Evolutionary conservation across 1,139 yeast genomes (phyloP).

Genomic region (Candida labiduridarum): DNA sequence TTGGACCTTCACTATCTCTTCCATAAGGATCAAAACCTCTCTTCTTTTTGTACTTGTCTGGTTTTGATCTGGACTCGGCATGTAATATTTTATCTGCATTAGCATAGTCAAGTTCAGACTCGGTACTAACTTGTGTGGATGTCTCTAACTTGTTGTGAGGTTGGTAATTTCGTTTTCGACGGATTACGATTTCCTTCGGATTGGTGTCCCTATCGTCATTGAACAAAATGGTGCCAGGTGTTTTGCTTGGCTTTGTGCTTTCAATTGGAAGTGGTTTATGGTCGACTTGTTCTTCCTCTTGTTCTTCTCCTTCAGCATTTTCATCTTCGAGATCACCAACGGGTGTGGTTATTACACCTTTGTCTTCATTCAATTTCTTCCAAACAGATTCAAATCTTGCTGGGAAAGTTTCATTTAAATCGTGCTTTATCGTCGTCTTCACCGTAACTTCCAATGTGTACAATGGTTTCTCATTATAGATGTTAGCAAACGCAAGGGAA

Average conservation of each 20-base stretch:
- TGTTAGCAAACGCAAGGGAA: slow-evolving; percentile 19
- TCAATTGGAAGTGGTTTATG: neutral
- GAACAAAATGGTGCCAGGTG: slow-evolving; percentile 9
- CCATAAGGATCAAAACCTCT: slow-evolving; percentile 65
- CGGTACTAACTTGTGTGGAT: neutral
- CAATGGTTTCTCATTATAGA: too few relatives aligned
- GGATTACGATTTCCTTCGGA: slow-evolving; percentile 58
- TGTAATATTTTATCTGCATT: too few relatives aligned
- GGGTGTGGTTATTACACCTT: slow-evolving; percentile 9
- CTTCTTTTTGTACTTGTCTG: slow-evolving; percentile 35
- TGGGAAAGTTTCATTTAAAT: slow-evolving; percentile 18
- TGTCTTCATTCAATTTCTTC: slow-evolving; percentile 22
- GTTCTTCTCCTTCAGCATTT: slow-evolving; percentile 15
- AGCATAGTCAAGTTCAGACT: slow-evolving; percentile 42
- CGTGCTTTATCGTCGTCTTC: slow-evolving; percentile 20
- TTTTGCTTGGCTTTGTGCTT: neutral
- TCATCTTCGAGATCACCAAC: slow-evolving; percentile 19
- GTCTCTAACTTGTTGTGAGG: slow-evolving; percentile 17
- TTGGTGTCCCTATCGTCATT: slow-evolving; percentile 22
- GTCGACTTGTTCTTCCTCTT: slow-evolving; percentile 5
- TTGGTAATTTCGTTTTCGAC: slow-evolving; percentile 35
- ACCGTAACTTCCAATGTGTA: slow-evolving; percentile 24
- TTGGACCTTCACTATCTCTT: slow-evolving; percentile 50
- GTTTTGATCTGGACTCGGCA: slow-evolving; percentile 22
- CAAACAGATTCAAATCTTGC: slow-evolving; percentile 21